Percentiles rank a stretch among this genome's conserved stretches.
Evolutionary conservation across 2,329 filamentous ascomycete genomes (phyloP).

Genomic region (Colletotrichum sp.): DNA sequence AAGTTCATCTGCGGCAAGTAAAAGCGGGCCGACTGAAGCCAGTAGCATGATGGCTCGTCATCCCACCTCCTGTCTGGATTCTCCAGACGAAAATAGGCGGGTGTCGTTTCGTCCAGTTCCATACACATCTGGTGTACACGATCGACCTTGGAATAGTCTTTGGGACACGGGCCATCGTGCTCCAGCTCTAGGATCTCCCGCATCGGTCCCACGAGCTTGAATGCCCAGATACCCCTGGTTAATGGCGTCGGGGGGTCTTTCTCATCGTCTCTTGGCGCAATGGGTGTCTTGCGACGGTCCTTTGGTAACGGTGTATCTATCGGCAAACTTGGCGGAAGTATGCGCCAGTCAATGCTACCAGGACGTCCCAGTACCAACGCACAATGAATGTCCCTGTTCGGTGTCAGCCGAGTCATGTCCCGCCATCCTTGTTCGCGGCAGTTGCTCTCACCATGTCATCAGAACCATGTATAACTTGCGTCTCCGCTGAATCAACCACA

Average conservation of each 20-base stretch:
- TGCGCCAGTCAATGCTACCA: conserved; percentile 57
- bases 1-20: conserved; percentile 50
- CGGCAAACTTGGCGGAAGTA: conserved; percentile 52
- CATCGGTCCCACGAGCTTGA: conserved; percentile 51
- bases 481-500: conserved; percentile 64
- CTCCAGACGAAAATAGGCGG: conserved; percentile 56
- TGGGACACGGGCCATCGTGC: conserved; percentile 58
- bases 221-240: conserved; percentile 57
- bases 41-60: conserved; percentile 53
- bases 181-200: conserved; percentile 61
- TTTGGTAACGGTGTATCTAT: conserved; percentile 57
- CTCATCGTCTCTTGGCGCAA: conserved; percentile 49
- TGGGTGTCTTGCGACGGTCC: conserved; percentile 51
- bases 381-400: conserved; percentile 58
- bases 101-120: conserved; percentile 52
- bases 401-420: conserved; percentile 14
- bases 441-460: conserved; percentile 37
- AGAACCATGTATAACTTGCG: conserved; percentile 60
- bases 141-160: conserved; percentile 59
- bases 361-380: conserved; percentile 59
- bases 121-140: conserved; percentile 56
- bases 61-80: conserved; percentile 65
- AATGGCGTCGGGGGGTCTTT: conserved; percentile 61
- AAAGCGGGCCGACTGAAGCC: conserved; percentile 53
- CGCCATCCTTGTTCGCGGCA: conserved; percentile 5